phyloP scores from a whole-genome alignment of 352 stramenopile species.

The Phytopythium delawarense region DNA sequence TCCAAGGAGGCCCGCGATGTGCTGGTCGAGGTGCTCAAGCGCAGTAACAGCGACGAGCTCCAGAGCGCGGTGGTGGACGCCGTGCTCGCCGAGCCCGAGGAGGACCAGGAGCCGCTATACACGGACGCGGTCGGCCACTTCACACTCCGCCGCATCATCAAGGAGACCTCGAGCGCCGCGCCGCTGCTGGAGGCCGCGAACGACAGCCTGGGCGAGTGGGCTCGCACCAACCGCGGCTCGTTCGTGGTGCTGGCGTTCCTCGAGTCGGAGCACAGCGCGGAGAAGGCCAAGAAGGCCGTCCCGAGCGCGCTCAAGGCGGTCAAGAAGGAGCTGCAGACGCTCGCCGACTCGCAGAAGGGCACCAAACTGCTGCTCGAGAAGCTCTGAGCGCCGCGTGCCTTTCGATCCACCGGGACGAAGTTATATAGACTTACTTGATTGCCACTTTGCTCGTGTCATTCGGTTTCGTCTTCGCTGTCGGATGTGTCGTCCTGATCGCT shows the following conservation, averaged over 20 bases:
- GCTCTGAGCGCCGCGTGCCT: conserved; percentile 32
- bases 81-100: conserved; percentile 35
- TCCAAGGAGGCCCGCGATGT: conserved; percentile 81
- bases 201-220: conserved; percentile 47
- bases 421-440: conserved; percentile 36
- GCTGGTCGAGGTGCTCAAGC: conserved; percentile 77
- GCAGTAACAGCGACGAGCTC: conserved; percentile 45
- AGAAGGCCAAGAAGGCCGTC: conserved; percentile 46
- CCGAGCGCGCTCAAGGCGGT: conserved; percentile 57
- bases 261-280: conserved; percentile 50
- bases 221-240: conserved; percentile 66
- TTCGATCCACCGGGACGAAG: conserved; percentile 15
- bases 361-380: conserved; percentile 85
- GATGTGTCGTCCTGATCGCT: not conserved
- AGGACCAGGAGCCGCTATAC: conserved; percentile 52
- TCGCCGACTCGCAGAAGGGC: conserved; percentile 54
- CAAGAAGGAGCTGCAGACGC: conserved; percentile 55
- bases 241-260: conserved; percentile 84
- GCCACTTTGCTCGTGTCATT: conserved; percentile 6
- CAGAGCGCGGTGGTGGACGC: conserved; percentile 39
- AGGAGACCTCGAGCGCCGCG: conserved; percentile 56
- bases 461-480: not conserved
- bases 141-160: conserved; percentile 69
- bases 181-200: conserved; percentile 50
- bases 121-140: conserved; percentile 72